Evolutionary conservation across 192 early-diverging fungal genomes (phyloP).

Genomic region (Chytriomyces confervae): DNA sequence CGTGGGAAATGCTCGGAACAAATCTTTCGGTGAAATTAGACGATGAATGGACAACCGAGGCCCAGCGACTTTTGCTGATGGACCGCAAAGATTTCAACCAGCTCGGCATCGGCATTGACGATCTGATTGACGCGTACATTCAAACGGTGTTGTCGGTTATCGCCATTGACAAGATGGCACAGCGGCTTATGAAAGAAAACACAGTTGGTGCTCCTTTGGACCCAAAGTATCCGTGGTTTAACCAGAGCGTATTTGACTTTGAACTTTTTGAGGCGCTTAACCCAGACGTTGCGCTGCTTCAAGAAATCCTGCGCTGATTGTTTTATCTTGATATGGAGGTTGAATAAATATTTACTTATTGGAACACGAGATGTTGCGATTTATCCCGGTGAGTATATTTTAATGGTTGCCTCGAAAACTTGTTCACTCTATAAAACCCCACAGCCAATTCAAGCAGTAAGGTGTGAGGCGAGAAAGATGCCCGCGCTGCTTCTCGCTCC

Average conservation of each 20-base stretch:
- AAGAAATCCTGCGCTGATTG: constrained; percentile 33
- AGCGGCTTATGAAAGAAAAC: constrained; percentile 45
- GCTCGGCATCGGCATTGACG: constrained; percentile 83
- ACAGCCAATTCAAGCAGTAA: no score
- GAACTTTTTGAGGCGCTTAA: constrained; percentile 56
- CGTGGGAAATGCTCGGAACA: constrained; percentile 93
- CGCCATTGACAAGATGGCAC: constrained; percentile 72
- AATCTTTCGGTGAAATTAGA: constrained; percentile 81
- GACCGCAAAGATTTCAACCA: constrained; percentile 92
- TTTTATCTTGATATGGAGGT: no score
- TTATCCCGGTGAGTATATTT: no score
- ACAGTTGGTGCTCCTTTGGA: neutral
- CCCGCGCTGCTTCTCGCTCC: no score
- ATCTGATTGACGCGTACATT: constrained; percentile 88
- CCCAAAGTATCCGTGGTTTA: constrained; percentile 38
- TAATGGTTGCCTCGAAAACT: no score
- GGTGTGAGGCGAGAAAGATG: no score
- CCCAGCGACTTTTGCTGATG: constrained; percentile 81
- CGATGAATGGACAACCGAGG: constrained; percentile 81
- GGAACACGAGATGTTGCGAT: no score
- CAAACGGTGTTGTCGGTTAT: constrained; percentile 87
- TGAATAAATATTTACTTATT: no score
- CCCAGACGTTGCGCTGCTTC: constrained; percentile 51
- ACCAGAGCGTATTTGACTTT: constrained; percentile 48
- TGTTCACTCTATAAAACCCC: no score